Evolutionary conservation across 177 flowering plant species (phyloP).

Genomic region (Vitis hybrid): DNA sequence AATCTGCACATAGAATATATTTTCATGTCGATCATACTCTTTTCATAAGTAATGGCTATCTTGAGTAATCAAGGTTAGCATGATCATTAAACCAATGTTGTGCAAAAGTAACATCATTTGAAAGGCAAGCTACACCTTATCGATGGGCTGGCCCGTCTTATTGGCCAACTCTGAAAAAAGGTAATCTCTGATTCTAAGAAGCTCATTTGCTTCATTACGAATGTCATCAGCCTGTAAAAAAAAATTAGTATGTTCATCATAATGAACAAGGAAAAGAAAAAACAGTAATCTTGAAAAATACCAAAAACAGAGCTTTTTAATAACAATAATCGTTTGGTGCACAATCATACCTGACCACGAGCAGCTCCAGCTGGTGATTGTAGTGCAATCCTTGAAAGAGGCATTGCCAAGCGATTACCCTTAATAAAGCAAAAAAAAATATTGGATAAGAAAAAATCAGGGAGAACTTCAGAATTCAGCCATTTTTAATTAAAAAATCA

Average conservation of each 20-base stretch:
- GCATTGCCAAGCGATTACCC: slow-evolving; percentile 85
- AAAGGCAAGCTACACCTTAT: slow-evolving; percentile 48
- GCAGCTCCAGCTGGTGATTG: slow-evolving; percentile 87
- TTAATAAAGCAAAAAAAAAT: slow-evolving; percentile 21
- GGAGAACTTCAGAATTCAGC: not conserved
- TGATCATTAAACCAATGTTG: not conserved
- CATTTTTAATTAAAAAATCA: not conserved
- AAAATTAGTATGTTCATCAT: not conserved
- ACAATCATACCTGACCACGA: slow-evolving; percentile 80
- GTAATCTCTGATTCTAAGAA: slow-evolving; percentile 75
- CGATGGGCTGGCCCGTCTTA: slow-evolving; percentile 84
- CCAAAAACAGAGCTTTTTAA: not conserved
- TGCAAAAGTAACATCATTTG: slow-evolving; percentile 3
- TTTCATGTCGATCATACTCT: not conserved
- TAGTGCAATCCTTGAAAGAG: slow-evolving; percentile 67
- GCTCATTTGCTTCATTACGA: slow-evolving; percentile 83
- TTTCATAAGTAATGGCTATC: not conserved
- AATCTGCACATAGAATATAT: slow-evolving; percentile 45
- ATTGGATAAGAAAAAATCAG: slow-evolving; percentile 1
- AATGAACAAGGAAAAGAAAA: not conserved
- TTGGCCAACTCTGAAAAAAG: slow-evolving; percentile 67
- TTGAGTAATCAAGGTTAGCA: not conserved
- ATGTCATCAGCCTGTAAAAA: slow-evolving; percentile 84
- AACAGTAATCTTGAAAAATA: not conserved
- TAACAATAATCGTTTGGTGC: not conserved